Evolutionary conservation across 495 filamentous ascomycete genomes (phyloP).

Genomic region (Tricharina praecox): DNA sequence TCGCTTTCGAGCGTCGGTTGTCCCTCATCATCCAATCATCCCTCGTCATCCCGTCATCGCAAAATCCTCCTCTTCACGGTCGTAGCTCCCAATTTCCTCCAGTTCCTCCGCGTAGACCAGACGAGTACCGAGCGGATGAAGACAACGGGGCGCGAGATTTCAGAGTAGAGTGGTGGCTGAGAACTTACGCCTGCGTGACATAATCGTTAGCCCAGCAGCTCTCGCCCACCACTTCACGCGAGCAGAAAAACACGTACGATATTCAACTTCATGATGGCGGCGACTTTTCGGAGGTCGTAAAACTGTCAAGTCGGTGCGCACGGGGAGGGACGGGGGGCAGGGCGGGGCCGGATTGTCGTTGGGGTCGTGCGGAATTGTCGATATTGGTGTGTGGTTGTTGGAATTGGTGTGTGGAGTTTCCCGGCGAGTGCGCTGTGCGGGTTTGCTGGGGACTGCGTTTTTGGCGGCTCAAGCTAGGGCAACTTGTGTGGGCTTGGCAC

Average conservation of each 20-base stretch:
- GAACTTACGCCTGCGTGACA: conserved; percentile 24
- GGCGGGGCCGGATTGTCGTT: not conserved
- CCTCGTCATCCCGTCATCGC: not conserved
- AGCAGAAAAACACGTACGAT: conserved; percentile 2
- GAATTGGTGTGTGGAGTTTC: not conserved
- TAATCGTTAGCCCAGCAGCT: conserved; percentile 12
- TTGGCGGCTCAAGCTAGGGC: not conserved
- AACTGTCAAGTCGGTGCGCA: conserved; percentile 22
- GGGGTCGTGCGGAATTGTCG: not conserved
- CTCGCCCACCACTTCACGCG: not conserved
- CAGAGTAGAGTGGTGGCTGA: no score
- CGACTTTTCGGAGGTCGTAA: conserved; percentile 19
- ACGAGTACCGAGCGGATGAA: no score
- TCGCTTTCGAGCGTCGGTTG: no score
- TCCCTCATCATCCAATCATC: no score
- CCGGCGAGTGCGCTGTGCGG: not conserved
- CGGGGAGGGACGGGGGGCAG: not conserved
- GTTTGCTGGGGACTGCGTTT: not conserved
- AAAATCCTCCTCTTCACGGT: not conserved
- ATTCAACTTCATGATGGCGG: conserved; percentile 11
- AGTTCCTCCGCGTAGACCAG: not conserved
- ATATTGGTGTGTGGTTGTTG: not conserved
- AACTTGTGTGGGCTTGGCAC: not conserved
- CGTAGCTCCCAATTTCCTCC: not conserved
- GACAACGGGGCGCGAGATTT: no score